These are phyloP conservation scores for Wickerhamiella australiensis DNA, from an alignment of 805 yeast species.

Conservation along the genomic window DNA sequence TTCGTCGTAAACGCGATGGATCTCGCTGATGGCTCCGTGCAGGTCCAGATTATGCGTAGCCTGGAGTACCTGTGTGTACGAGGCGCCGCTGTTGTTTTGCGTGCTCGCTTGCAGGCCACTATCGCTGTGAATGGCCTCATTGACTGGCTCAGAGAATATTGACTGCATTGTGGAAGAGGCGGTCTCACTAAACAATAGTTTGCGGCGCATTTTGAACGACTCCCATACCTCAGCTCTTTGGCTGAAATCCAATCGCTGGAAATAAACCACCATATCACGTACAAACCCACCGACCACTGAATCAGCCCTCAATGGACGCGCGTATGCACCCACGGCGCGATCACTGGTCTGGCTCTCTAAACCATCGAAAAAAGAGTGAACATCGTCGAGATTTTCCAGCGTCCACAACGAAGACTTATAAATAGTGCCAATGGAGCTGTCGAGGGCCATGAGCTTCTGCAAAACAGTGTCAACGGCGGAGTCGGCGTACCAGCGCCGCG, in stretches of 20 bases:
- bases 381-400: not conserved
- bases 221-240: not conserved
- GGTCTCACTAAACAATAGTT: not conserved
- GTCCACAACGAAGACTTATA: not conserved
- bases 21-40: not conserved
- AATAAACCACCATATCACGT: not conserved
- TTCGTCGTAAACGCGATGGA: slow-evolving; percentile 5
- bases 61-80: not conserved
- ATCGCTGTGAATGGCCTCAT: not conserved
- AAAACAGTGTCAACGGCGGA: not conserved
- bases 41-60: not conserved
- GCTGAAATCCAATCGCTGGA: not conserved
- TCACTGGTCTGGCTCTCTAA: not conserved
- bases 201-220: not conserved
- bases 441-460: not conserved
- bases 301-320: not conserved
- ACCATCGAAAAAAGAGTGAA: slow-evolving; percentile 1
- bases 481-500: not conserved
- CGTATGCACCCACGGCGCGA: not conserved
- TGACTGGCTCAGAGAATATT: not conserved
- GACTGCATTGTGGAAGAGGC: not conserved
- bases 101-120: not conserved
- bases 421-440: not conserved
- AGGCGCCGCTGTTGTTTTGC: not conserved
- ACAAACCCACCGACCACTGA: slow-evolving; percentile 8